Evolutionary conservation across 1,284 basidiomycete species (phyloP), one percentile per base, ranked within the genome.

Genomic region (Ganoderma meredithae): DNA sequence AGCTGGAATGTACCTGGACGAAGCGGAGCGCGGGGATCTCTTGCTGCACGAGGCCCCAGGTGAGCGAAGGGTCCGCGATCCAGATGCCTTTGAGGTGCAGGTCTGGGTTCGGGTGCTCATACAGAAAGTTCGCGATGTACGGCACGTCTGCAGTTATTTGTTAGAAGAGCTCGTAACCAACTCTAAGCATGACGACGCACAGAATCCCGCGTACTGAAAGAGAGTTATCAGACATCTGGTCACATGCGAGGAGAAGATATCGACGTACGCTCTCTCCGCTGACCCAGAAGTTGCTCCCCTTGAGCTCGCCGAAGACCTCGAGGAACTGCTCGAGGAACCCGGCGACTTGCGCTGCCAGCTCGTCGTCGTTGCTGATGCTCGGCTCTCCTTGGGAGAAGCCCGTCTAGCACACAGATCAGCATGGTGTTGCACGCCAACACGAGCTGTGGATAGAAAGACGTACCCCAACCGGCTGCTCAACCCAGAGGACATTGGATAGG

Each of bases 381-480:
- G 79, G 79, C 3, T 64, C 65, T 0, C 80, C 80, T 75, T 81
- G 80, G 25, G 77, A 79, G 63, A 81, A 81, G 1, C 79, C 79
- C 15, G 80, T 81, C 78, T 79, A 22, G 19, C 8, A 47, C n/a
- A 22, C 39, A 17, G 19, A 44, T 62, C 19, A 62, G 22, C 36
- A 39, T 22, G 22, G 8, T 8, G 55, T 33, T n/a, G 59, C 12
- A 13, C 5, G n/a, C 1, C 7, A 22, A 7, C n/a, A 40, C 41
- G 19, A 43, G 43, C 2, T 31, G 36, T 36, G 31, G 9, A 1
- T 0, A 2, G 15, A 5, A 10, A 2, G 3, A 39, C 85, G 76
- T 19, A 83, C 83, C 9, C 83, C 81, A n/a, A 85, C 82, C 0
- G 86, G 86, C 69, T 87, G 85, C 66, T 88, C 85, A 2, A 86